Evolutionary conservation across 768 basidiomycete genomes (phyloP), one percentile per base, ranked within the genome.

Genomic region (Lactarius hatsudake): DNA sequence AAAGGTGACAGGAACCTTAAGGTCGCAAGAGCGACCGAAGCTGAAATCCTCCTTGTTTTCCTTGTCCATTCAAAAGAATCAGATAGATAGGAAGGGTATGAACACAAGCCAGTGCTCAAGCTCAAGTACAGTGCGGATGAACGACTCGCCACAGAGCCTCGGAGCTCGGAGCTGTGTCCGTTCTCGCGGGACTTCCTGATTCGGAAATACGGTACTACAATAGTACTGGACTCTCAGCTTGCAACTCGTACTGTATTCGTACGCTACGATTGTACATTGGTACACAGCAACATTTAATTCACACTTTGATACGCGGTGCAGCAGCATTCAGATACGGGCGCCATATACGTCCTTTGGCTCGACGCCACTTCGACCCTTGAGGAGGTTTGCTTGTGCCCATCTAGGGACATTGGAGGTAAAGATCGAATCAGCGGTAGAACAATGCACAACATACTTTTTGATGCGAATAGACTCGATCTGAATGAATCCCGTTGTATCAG

Each of bases 391-490:
- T 72, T 93, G 88, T 5, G 91, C 93, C 93, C 93, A 94, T 74
- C 91, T 93, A 62, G 15, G 62, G 63, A 8, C 36, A 61, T 59
- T 62, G 30, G 63, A 67, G 54, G 58, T 69, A 15, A 64, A 55
- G 42, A 64, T 38, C 43, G 40, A 34, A 62, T 62, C 30, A 69
- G 69, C 59, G 7, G 42, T 53, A 48, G 60, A 26, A 36, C 68
- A 73, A 54, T 71, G 63, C 26, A 54, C 62, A 13, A 80, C 89
- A 69, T 75, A 96, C 89, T 97, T 95, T 83, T 97, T 98, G 78
- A 99, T 94, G 57, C 97, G 87, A 78, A 99, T 98, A 38, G 93
- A 93, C 77, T 97, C 93, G 71, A 99, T 98, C 74, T 91, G 89
- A 79, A 98, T 98, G 84, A 98, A 98, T 5, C 96, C 96, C 59